A percentile compares a stretch with the other conserved stretches of the same genome.
These are phyloP conservation scores for Neonectria faginata DNA, from an alignment of 2,329 filamentous ascomycete species.

Conservation along the genomic window DNA sequence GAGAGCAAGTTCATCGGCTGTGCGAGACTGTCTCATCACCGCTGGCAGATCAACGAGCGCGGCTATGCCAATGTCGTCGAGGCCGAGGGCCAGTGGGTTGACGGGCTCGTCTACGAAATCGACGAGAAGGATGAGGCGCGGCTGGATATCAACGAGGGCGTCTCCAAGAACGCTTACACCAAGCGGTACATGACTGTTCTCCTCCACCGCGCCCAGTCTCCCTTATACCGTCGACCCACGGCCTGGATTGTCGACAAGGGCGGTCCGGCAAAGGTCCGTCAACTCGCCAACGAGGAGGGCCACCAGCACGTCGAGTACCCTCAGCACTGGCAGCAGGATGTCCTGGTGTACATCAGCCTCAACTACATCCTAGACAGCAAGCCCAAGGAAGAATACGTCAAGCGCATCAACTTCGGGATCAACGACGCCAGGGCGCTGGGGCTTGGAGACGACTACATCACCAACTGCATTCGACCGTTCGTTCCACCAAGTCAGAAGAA, in stretches of 20 bases:
- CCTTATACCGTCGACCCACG: conserved; percentile 52
- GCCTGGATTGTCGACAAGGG: conserved; percentile 54
- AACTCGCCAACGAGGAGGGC: conserved; percentile 34
- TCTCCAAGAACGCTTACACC: conserved; percentile 53
- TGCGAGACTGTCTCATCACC: conserved; percentile 53
- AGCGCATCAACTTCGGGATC: conserved; percentile 54
- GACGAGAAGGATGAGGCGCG: conserved; percentile 51
- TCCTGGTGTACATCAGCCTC: conserved; percentile 56
- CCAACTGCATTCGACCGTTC: conserved; percentile 52
- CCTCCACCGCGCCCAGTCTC: conserved; percentile 48
- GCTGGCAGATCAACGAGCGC: conserved; percentile 61
- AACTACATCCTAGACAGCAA: conserved; percentile 48
- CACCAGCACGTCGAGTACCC: conserved; percentile 33
- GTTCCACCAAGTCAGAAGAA: conserved; percentile 45
- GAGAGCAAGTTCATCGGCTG: conserved; percentile 54
- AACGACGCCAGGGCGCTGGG: conserved; percentile 52
- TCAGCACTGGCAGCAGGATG: conserved; percentile 46
- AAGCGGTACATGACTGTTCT: conserved; percentile 51
- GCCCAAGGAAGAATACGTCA: conserved; percentile 55
- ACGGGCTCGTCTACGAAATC: conserved; percentile 57
- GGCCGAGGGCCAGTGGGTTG: conserved; percentile 51
- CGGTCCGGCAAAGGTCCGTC: conserved; percentile 47
- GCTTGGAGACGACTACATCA: conserved; percentile 51
- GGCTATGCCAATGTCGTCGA: conserved; percentile 59
- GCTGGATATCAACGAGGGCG: conserved; percentile 57